Evolutionary conservation across 345 rosid species (phyloP), one percentile per base, ranked within the genome.

Genomic region (Hevea brasiliensis): DNA sequence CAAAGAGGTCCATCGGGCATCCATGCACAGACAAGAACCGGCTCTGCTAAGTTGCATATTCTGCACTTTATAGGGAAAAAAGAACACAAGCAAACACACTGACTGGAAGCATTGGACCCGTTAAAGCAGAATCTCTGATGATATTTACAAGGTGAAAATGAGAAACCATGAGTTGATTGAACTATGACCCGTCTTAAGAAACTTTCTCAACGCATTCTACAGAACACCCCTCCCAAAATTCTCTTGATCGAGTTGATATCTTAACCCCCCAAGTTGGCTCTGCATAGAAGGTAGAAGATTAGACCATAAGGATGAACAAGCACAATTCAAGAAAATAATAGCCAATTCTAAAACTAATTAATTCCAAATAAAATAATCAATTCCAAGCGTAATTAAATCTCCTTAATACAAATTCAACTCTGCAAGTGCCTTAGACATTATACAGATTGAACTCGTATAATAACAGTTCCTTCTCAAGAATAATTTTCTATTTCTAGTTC

Each of bases 81-180:
- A 68, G 10, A 62, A 21, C 55, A 50, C 83, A 89, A 84, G 76
- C 81, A 72, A 81, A 73, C 89, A 85, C 90, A 81, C 83, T 40
- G 67, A 79, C 79, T 73, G 73, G 85, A 85, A 72, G 85, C 72
- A 73, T 69, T 72, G 54, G 41, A 77, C 74, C 84, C 61, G 78
- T 82, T 77, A 81, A 58, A 68, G 70, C 80, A 74, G 75, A 79
- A 60, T 72, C 72, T 63, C 63, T 23, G 78, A 72, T 26, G 35
- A 65, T 66, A 87, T 84, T 77, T 84, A 84, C 89, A 82, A 74
- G 68, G 76, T 59, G 61, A 55, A 67, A 32, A 44, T 70, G 60
- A 68, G 75, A 68, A 70, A 75, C 81, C 81, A 64, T 62, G 12
- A 81, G 83, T 78, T 71, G 83, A 76, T 78, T 80, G 81, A 83